Percentiles rank a stretch among this genome's conserved stretches.
Conservation (phyloP, 2,329 filamentous ascomycete genomes). For the Magnaporthales sp. region DNA sequence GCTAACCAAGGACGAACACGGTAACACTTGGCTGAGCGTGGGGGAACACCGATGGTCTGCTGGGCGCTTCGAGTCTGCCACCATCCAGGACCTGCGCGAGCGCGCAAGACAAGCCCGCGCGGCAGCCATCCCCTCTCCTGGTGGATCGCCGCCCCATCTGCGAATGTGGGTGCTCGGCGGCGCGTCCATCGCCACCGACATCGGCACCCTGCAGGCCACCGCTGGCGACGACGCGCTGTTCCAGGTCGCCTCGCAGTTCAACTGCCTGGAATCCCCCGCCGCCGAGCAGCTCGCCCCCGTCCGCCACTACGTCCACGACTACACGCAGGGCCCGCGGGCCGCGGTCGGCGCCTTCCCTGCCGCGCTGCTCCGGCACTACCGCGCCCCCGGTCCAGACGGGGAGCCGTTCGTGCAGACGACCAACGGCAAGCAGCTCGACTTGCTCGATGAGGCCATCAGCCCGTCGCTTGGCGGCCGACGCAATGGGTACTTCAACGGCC, state of each 20-base stretch:
- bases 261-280: not conserved
- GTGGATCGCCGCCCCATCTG: not conserved
- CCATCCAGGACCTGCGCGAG: not conserved
- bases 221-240: not conserved
- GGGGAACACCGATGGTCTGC: too few relatives aligned
- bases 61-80: too few relatives aligned
- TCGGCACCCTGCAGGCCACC: not conserved
- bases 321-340: not conserved
- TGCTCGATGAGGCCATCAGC: not conserved
- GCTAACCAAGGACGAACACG: too few relatives aligned
- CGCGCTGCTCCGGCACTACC: not conserved
- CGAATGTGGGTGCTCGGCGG: not conserved
- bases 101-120: not conserved
- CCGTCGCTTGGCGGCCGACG: not conserved
- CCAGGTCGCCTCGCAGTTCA: not conserved
- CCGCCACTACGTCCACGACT: not conserved
- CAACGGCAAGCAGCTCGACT: not conserved
- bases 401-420: not conserved
- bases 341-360: not conserved
- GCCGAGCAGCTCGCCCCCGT: not conserved
- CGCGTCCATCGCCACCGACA: not conserved
- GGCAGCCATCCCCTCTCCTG: not conserved
- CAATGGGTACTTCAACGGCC: not conserved
- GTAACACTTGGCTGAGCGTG: too few relatives aligned
- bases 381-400: not conserved